phyloP scores from a whole-genome alignment of 208 protist genomes.

The Tritrichomonas musculus region DNA sequence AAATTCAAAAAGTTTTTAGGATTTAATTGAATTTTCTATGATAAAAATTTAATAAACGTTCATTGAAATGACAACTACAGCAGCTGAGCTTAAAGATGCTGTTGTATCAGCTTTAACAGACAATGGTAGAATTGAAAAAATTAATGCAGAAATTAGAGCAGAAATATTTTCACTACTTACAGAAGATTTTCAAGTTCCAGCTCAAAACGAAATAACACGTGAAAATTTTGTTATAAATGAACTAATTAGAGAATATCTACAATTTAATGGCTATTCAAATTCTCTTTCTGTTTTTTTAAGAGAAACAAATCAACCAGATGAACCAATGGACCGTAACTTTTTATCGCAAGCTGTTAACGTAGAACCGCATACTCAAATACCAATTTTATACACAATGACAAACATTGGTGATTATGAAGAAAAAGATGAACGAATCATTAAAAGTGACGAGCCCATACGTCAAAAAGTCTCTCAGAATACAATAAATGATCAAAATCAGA shows the following conservation, averaged over 20 bases:
- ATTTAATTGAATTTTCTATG: no score
- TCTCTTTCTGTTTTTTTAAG: constrained; percentile 68
- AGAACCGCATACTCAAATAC: not conserved
- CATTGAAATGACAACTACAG: not conserved
- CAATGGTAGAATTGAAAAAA: not conserved
- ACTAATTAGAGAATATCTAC: constrained; percentile 76
- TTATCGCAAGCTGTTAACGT: not conserved
- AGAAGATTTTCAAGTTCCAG: not conserved
- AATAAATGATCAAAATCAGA: not conserved
- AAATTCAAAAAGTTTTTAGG: no score
- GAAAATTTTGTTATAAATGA: constrained; percentile 80
- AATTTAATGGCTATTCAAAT: constrained; percentile 74
- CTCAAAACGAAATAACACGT: not conserved
- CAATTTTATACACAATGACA: not conserved
- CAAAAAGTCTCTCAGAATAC: not conserved
- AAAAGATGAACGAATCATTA: not conserved
- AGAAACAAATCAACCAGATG: constrained; percentile 50
- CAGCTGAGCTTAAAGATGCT: not conserved
- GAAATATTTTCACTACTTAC: not conserved
- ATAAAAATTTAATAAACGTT: not conserved
- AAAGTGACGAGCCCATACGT: not conserved
- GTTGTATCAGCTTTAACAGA: not conserved
- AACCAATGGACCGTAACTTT: constrained; percentile 1
- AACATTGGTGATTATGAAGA: not conserved
- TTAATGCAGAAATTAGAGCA: not conserved